Base-by-base conservation (phyloP, 495 filamentous ascomycete genomes). In the Tuber melanosporum region DNA sequence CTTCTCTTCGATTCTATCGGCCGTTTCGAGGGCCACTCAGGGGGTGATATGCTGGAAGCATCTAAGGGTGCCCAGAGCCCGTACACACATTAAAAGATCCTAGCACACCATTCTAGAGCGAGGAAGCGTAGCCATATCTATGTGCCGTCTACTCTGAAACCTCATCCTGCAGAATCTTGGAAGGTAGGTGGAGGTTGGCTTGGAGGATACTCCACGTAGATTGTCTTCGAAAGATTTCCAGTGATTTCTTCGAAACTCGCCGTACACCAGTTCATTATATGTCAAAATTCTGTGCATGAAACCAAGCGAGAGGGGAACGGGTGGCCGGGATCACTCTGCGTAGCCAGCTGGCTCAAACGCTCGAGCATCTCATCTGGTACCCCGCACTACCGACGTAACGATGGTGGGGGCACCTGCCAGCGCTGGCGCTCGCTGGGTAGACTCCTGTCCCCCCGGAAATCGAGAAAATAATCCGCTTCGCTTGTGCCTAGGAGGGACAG, bases 81-180 rank as follows among this genome's bases (percentile, higher is more conserved):
- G 57, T 66, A 26, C 57, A 66, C 57, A 36, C 26, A 66, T 66
- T 66, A 14, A 5, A 7, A 36, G 57, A 66, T 8, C 57, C 57
- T 36, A 36, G 57, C 26, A 19, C 57, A 36, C 57, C 14, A 8
- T 3, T 36, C 14, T 36, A 26, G 32, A 36, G 57, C 3, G 57
- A 14, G 14, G 57, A 36, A 19, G 26, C 4, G 17, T 66, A 36
- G 57, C 57, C 5, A 36, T 66, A 66, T 66, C 26, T 66, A 66
- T 36, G 57, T 66, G 57, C 57, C 57, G 26, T 36, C 57, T 2
- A 10, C 32, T 36, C 57, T 66, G 57, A 66, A 66, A 66, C 57
- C 32, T 66, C 57, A 66, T 66, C 26, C 26, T 66, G 57, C 57
- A 66, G 57, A 66, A 26, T 66, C 26, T 66, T 66, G 57, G 57